These are phyloP conservation scores for Corymbia citriodora DNA, from an alignment of 441 rosid genomes.

Conservation along the genomic window DNA sequence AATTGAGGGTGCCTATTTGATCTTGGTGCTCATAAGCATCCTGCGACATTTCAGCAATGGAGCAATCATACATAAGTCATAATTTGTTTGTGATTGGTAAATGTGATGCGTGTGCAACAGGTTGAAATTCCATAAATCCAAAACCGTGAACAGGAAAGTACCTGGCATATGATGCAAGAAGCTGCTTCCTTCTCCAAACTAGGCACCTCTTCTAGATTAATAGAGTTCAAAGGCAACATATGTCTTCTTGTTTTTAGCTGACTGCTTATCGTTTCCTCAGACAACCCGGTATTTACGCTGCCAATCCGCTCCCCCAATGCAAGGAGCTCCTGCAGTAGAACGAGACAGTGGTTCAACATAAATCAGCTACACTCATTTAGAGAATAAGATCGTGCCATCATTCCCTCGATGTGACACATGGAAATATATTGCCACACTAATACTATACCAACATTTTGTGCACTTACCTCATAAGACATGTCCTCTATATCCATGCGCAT, in stretches of 20 bases:
- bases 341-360: not conserved
- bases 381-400: not conserved
- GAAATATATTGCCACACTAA: not conserved
- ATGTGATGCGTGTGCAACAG: not conserved
- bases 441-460: not conserved
- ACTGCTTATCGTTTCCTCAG: slow-evolving; percentile 49
- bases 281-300: slow-evolving; percentile 69
- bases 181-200: slow-evolving; percentile 47
- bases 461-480: slow-evolving; percentile 84
- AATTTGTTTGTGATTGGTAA: not conserved
- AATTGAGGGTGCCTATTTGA: slow-evolving; percentile 52
- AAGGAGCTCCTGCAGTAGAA: slow-evolving; percentile 71
- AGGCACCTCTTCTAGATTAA: slow-evolving; percentile 62
- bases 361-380: not conserved
- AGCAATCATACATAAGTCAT: not conserved
- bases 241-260: slow-evolving; percentile 46
- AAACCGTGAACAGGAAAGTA: slow-evolving; percentile 12
- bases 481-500: slow-evolving; percentile 94
- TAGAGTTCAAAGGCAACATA: slow-evolving; percentile 16
- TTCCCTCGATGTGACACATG: not conserved
- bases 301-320: slow-evolving; percentile 84
- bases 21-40: slow-evolving; percentile 52
- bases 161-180: slow-evolving; percentile 91
- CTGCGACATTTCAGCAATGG: slow-evolving; percentile 25
- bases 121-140: not conserved